Conservation (phyloP, 2,329 filamentous ascomycete genomes). For the Ceratocystiopsis sp. region DNA sequence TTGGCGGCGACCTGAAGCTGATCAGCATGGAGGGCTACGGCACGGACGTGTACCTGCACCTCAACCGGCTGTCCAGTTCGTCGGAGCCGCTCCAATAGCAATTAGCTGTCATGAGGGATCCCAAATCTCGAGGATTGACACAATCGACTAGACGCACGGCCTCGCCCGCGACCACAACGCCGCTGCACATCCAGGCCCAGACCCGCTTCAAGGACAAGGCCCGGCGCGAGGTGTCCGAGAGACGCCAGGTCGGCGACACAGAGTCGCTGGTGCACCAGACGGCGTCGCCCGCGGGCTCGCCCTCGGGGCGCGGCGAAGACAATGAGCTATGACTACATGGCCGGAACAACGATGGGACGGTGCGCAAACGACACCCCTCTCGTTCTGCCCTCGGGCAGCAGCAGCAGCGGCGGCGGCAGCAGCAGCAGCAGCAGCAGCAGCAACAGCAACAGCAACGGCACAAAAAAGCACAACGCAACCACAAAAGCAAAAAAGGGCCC, state of each 20-base stretch:
- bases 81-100: conserved; percentile 94
- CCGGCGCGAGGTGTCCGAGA: conserved; percentile 57
- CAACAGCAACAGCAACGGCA: neutral
- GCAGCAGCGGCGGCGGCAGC: too few species aligned
- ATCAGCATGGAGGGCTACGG: conserved; percentile 99
- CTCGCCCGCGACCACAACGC: conserved; percentile 11
- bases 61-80: conserved; percentile 87
- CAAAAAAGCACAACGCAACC: neutral
- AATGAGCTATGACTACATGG: conserved; percentile 18
- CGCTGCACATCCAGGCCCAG: conserved; percentile 40
- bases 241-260: conserved; percentile 80
- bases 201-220: conserved; percentile 44
- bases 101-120: conserved; percentile 77
- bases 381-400: too few species aligned
- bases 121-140: conserved; percentile 50
- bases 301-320: conserved; percentile 13
- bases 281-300: conserved; percentile 10
- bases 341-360: neutral
- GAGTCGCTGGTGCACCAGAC: conserved; percentile 53
- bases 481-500: neutral
- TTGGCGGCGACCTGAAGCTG: conserved; percentile 89
- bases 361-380: neutral
- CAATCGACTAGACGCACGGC: neutral
- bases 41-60: conserved; percentile 94
- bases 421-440: neutral